phyloP scores from a whole-genome alignment of 2,329 filamentous ascomycete genomes.

The Fonsecaea erecta region DNA sequence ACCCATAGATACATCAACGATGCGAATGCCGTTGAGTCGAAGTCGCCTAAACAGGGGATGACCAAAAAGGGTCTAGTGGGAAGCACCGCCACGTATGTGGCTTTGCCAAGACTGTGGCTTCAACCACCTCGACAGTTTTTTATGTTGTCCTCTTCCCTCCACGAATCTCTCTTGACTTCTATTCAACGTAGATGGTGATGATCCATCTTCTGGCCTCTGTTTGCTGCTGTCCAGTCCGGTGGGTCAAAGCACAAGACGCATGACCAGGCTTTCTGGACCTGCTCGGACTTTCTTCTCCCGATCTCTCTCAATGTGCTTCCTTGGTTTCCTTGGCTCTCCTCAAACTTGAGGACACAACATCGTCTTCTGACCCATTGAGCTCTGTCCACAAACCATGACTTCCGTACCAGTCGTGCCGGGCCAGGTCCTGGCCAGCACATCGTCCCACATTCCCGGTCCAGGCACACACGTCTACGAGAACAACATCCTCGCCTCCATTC shows the following conservation, averaged over 20 bases:
- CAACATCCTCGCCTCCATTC: constrained; percentile 79
- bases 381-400: constrained; percentile 11
- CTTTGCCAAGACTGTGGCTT: not conserved
- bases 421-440: constrained; percentile 71
- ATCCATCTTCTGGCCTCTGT: not conserved
- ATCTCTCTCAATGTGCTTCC: not conserved
- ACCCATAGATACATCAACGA: no score
- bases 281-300: not conserved
- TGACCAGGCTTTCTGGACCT: not conserved
- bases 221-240: not conserved
- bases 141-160: not conserved
- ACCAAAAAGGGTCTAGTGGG: no score
- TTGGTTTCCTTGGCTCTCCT: not conserved
- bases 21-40: no score
- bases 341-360: not conserved
- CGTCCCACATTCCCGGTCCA: constrained; percentile 72
- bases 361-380: not conserved
- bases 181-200: not conserved
- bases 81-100: no score
- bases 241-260: not conserved
- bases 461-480: constrained; percentile 82
- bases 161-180: not conserved
- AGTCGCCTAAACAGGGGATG: no score
- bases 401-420: constrained; percentile 61
- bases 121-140: no score